A percentile compares a stretch with the other conserved stretches of the same genome.
phyloP scores from a whole-genome alignment of 805 yeast genomes.

The Sporopachydermia quercuum region DNA sequence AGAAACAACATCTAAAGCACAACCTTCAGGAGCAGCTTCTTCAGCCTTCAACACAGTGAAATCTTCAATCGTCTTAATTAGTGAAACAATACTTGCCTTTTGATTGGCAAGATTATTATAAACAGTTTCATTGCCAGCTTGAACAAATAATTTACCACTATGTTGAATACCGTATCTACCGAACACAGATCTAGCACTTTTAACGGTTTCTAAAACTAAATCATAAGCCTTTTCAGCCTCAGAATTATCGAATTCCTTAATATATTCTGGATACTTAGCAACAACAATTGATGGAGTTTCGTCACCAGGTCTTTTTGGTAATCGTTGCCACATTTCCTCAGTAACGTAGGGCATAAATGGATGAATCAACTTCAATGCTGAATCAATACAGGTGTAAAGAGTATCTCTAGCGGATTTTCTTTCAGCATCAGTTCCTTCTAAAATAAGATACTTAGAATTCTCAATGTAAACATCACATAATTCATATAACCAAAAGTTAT shows the following conservation, averaged over 20 bases:
- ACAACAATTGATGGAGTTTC: conserved; percentile 54
- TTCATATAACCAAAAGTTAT: conserved; percentile 89
- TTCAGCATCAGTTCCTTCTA: conserved; percentile 81
- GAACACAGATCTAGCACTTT: conserved; percentile 81
- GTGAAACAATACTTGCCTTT: conserved; percentile 74
- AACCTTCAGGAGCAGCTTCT: conserved; percentile 68
- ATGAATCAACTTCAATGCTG: conserved; percentile 81
- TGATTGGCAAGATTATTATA: conserved; percentile 48
- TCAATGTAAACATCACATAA: conserved; percentile 97
- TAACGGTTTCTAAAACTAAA: conserved; percentile 70
- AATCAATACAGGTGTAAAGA: conserved; percentile 81
- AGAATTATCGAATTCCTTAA: conserved; percentile 42
- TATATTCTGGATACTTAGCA: conserved; percentile 65
- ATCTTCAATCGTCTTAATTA: conserved; percentile 79
- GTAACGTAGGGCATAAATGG: conserved; percentile 98
- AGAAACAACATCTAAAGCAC: conserved; percentile 71
- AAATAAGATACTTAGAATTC: conserved; percentile 83
- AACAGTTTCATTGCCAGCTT: conserved; percentile 36
- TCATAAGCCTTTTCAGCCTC: conserved; percentile 67
- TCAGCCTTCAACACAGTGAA: conserved; percentile 46
- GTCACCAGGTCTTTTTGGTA: conserved; percentile 75
- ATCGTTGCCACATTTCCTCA: conserved; percentile 98
- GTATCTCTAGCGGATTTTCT: conserved; percentile 87
- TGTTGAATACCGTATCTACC: conserved; percentile 82
- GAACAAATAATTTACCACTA: conserved; percentile 77